Percentiles rank a stretch among this genome's conserved stretches.
Evolutionary conservation across 1,284 basidiomycete species (phyloP).

Genomic region (Sparassis latifolia): DNA sequence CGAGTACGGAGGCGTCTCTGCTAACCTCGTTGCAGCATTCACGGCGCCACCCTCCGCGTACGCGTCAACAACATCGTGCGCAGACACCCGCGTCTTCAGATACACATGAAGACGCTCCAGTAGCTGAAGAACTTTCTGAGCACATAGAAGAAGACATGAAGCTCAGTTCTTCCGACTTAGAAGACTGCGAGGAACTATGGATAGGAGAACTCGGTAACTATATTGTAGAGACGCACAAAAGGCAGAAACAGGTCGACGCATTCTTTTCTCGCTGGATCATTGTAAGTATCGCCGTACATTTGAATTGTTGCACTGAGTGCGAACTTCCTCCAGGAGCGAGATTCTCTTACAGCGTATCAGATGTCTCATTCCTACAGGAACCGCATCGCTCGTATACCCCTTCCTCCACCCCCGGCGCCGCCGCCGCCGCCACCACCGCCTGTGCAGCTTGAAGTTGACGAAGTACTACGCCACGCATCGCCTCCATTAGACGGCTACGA

Average conservation of each 20-base stretch:
- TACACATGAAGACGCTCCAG: slow-evolving; percentile 25
- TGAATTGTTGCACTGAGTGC: slow-evolving; percentile 5
- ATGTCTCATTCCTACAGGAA: slow-evolving; percentile 61
- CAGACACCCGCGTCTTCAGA: slow-evolving; percentile 28
- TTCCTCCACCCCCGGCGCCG: slow-evolving; percentile 52
- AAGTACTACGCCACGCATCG: slow-evolving; percentile 21
- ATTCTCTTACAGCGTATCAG: slow-evolving; percentile 49
- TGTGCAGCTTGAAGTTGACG: slow-evolving; percentile 30
- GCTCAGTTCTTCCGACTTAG: slow-evolving; percentile 64
- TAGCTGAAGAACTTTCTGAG: slow-evolving; percentile 26
- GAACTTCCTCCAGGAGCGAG: slow-evolving; percentile 48
- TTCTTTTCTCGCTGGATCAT: slow-evolving; percentile 62
- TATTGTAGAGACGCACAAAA: slow-evolving; percentile 61
- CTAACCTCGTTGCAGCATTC: slow-evolving; percentile 24
- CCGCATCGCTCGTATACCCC: slow-evolving; percentile 59
- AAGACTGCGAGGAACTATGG: slow-evolving; percentile 74
- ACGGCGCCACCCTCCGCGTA: slow-evolving; percentile 36
- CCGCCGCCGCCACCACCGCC: slow-evolving; percentile 43
- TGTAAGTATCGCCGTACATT: slow-evolving; percentile 32
- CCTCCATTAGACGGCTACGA: slow-evolving; percentile 18
- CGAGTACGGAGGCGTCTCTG: not conserved
- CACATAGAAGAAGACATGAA: slow-evolving; percentile 41
- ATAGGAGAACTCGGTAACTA: slow-evolving; percentile 59
- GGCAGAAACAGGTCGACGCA: slow-evolving; percentile 60
- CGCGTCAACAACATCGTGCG: slow-evolving; percentile 31